Conservation (phyloP, 768 basidiomycete species). For the Lactarius evosmus region DNA sequence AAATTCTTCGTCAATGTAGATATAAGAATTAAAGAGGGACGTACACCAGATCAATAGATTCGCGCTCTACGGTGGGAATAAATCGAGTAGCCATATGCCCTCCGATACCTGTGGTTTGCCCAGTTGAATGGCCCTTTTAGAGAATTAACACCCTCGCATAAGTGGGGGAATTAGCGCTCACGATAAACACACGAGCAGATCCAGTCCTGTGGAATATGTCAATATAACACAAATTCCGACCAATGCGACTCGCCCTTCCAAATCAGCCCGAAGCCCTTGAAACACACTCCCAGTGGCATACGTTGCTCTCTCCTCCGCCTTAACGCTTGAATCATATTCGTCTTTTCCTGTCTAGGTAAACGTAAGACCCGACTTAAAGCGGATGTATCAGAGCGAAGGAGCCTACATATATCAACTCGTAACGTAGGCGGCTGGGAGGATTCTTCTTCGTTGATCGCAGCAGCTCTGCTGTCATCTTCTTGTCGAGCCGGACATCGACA, state of each 20-base stretch:
- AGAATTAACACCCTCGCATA: conserved; percentile 13
- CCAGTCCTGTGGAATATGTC: conserved; percentile 46
- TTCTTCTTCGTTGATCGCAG: conserved; percentile 94
- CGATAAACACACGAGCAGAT: conserved; percentile 80
- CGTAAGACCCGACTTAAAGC: background rate
- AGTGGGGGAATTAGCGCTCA: conserved; percentile 34
- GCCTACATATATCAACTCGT: conserved; percentile 82
- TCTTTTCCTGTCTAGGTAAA: conserved; percentile 67
- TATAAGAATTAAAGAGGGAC: conserved; percentile 28
- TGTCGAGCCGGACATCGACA: conserved; percentile 59
- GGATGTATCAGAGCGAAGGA: conserved; percentile 2
- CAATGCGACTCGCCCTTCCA: conserved; percentile 61
- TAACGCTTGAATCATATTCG: conserved; percentile 69
- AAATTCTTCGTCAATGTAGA: conserved; percentile 3
- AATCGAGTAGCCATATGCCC: conserved; percentile 77
- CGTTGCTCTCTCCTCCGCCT: conserved; percentile 59
- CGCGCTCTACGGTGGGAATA: conserved; percentile 94
- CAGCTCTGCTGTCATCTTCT: conserved; percentile 69
- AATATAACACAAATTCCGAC: background rate
- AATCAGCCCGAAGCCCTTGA: conserved; percentile 79
- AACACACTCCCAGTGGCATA: conserved; percentile 77
- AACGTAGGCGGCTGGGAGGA: conserved; percentile 69
- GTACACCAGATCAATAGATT: conserved; percentile 85
- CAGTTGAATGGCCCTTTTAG: conserved; percentile 82
- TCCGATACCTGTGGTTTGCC: conserved; percentile 83